Conservation (phyloP, 2,329 filamentous ascomycete genomes). For the Xylaria sp. region DNA sequence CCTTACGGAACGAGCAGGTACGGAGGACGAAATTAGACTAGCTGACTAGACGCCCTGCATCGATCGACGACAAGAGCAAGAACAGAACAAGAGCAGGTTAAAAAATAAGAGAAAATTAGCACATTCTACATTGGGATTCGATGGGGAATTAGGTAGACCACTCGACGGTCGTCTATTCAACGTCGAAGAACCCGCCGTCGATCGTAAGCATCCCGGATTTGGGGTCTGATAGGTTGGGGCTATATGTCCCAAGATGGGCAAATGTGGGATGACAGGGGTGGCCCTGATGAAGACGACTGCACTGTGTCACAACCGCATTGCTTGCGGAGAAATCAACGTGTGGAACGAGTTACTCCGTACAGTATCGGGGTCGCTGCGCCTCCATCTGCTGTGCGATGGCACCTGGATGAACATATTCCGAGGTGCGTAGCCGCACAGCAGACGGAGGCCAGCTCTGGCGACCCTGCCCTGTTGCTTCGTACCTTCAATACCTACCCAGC, state of each 20-base stretch:
- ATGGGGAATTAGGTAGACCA: slow-evolving; percentile 7
- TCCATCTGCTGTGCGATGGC: no score
- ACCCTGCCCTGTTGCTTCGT: no score
- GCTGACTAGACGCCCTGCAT: no score
- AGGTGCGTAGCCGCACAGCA: not conserved
- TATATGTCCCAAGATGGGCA: slow-evolving; percentile 12
- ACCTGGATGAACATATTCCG: not conserved
- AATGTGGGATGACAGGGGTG: slow-evolving; percentile 1
- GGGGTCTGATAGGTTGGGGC: slow-evolving; percentile 27
- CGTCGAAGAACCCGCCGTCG: slow-evolving; percentile 25
- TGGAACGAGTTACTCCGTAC: not conserved
- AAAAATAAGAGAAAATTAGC: no score
- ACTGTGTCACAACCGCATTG: slow-evolving; percentile 15
- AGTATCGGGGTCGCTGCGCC: slow-evolving; percentile 1
- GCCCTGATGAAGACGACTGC: not conserved
- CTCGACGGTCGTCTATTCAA: slow-evolving; percentile 28
- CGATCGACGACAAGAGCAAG: slow-evolving; percentile 2
- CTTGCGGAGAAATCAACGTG: slow-evolving; percentile 12
- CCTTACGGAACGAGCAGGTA: no score
- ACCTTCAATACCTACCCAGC: slow-evolving; percentile 7
- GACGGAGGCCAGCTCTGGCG: slow-evolving; percentile 8
- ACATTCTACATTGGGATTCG: no score
- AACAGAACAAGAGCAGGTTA: no score
- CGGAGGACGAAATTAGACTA: slow-evolving; percentile 11
- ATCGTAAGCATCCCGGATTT: slow-evolving; percentile 22